Evolutionary conservation across 306 rosid genomes (phyloP).

Genomic region (Quercus aquifolioides): DNA sequence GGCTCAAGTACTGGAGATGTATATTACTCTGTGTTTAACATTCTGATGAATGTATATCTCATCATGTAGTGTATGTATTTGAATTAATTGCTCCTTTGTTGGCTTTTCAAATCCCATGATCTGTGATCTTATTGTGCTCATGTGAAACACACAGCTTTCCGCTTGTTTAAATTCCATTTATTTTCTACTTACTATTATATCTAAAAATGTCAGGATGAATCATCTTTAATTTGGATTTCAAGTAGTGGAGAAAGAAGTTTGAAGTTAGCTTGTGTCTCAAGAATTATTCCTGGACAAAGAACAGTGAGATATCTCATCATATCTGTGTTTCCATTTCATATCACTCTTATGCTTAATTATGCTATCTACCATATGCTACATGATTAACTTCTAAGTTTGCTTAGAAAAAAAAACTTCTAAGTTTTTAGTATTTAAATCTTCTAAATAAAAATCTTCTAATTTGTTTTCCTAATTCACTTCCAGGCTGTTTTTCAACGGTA

Average conservation of each 20-base stretch:
- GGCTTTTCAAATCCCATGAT: constrained; percentile 7
- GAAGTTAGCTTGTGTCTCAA: constrained; percentile 82
- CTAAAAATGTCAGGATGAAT: constrained; percentile 63
- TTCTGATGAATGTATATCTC: not conserved
- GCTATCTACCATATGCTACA: not conserved
- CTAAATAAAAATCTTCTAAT: constrained; percentile 16
- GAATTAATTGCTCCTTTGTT: not conserved
- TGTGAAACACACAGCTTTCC: constrained; percentile 1
- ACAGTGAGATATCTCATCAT: constrained; percentile 91
- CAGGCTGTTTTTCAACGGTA: constrained; percentile 92
- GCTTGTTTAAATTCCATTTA: constrained; percentile 15
- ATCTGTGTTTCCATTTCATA: constrained; percentile 20
- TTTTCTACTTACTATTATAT: constrained; percentile 15
- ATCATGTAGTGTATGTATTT: constrained; percentile 1
- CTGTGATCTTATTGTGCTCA: not conserved
- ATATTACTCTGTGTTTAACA: constrained; percentile 6
- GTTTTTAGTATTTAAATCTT: constrained; percentile 5
- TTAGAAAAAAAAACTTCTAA: not conserved
- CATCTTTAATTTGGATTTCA: constrained; percentile 87
- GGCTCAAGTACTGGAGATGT: not conserved
- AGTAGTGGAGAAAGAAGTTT: constrained; percentile 73
- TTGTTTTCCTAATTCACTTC: constrained; percentile 21
- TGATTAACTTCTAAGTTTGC: constrained; percentile 5
- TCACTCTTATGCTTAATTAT: constrained; percentile 9
- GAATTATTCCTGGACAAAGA: constrained; percentile 96